Conservation (phyloP, 2,329 filamentous ascomycete species). For the Ceratocystis cacaofunesta region DNA sequence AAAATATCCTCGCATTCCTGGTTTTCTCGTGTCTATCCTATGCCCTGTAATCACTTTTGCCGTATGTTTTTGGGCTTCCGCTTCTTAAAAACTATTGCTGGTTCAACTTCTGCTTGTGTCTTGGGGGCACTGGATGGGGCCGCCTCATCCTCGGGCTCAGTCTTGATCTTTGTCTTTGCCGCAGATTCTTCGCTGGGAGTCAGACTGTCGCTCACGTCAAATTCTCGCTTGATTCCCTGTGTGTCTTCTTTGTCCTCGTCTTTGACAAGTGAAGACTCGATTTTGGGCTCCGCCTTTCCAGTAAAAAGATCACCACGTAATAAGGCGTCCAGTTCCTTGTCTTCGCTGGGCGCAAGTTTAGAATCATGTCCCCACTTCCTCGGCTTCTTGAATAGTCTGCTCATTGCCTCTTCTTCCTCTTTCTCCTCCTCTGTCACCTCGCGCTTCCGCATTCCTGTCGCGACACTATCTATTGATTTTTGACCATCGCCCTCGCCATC, state of each 20-base stretch:
- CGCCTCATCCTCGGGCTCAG: conserved; percentile 19
- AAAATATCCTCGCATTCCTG: too few relatives aligned
- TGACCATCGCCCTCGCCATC: conserved; percentile 23
- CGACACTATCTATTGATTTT: conserved; percentile 32
- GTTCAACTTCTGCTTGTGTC: conserved; percentile 24
- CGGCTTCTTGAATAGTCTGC: conserved; percentile 45
- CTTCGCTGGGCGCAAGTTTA: conserved; percentile 33
- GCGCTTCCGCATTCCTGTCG: conserved; percentile 47
- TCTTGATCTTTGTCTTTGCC: conserved; percentile 20
- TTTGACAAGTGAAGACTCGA: neutral
- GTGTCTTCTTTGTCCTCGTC: neutral
- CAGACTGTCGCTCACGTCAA: neutral
- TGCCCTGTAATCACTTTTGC: conserved; percentile 32
- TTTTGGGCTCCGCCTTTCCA: neutral
- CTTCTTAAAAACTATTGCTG: conserved; percentile 54
- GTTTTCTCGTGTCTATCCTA: neutral
- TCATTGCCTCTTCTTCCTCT: conserved; percentile 45
- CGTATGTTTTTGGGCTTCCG: conserved; percentile 53
- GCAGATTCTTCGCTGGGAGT: neutral
- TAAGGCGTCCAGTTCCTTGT: conserved; percentile 48
- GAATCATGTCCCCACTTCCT: conserved; percentile 39
- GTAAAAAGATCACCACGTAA: conserved; percentile 28
- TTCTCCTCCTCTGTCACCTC: conserved; percentile 44
- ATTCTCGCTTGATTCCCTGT: neutral
- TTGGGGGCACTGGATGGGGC: conserved; percentile 17